Evolutionary conservation across 2,329 filamentous ascomycete genomes (phyloP).

Genomic region (Fusarium sp.): DNA sequence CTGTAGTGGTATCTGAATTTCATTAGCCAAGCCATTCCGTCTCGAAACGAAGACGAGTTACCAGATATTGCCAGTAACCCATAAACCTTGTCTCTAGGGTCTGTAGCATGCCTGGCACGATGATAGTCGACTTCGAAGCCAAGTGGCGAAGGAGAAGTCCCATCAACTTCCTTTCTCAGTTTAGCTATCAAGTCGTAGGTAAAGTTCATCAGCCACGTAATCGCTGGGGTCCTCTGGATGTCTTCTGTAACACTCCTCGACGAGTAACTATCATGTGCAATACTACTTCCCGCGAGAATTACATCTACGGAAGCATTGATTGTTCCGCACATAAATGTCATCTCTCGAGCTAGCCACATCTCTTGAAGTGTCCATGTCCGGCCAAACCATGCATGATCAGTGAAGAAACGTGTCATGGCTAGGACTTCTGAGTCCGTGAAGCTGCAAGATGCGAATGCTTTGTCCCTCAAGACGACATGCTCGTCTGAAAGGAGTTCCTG

Average conservation of each 20-base stretch:
- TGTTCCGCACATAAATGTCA: neutral
- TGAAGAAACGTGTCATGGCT: neutral
- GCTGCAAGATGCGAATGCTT: neutral
- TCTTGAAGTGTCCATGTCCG: constrained; percentile 6
- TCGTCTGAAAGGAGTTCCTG: neutral
- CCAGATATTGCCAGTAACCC: neutral
- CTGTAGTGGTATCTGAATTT: neutral
- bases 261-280: neutral
- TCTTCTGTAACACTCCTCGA: neutral
- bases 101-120: neutral
- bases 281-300: neutral
- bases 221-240: neutral
- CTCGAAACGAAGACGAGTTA: accelerated
- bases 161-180: neutral
- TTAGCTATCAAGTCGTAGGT: neutral
- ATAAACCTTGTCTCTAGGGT: neutral
- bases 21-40: neutral
- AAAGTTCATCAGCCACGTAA: neutral
- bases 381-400: neutral
- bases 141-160: neutral
- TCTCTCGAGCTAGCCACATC: constrained; percentile 1
- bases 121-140: neutral
- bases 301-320: neutral
- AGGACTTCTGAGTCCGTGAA: neutral
- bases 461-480: neutral